phyloP scores from a whole-genome alignment of 768 basidiomycete genomes.

The Rossbeevera mucosa region DNA sequence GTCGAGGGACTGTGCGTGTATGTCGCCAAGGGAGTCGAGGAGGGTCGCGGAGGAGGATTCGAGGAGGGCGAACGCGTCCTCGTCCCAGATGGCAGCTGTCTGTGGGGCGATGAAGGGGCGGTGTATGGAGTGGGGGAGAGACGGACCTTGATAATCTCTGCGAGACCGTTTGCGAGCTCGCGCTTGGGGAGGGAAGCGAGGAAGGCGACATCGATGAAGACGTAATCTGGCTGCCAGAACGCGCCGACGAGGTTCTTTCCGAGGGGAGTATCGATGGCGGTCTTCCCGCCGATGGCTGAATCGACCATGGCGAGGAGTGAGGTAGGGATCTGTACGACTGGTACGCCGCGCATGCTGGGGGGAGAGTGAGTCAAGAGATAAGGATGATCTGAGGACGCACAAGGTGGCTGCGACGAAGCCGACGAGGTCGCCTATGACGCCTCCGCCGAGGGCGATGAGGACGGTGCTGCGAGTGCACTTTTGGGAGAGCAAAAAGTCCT shows the following conservation, averaged over 20 bases:
- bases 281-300: conserved; percentile 96
- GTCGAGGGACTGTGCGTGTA: conserved; percentile 45
- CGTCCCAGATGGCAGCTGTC: conserved; percentile 99
- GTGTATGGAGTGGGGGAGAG: not conserved
- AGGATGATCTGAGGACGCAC: conserved; percentile 41
- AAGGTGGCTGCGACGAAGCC: conserved; percentile 97
- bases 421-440: conserved; percentile 94
- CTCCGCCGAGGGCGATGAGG: conserved; percentile 89
- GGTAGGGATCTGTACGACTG: conserved; percentile 94
- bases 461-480: conserved; percentile 92
- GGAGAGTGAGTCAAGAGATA: not conserved
- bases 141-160: conserved; percentile 91
- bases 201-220: conserved; percentile 97
- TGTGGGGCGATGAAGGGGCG: conserved; percentile 28
- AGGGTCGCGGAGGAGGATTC: conserved; percentile 85
- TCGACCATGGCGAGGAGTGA: conserved; percentile 98
- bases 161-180: conserved; percentile 99
- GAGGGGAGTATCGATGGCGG: conserved; percentile 97
- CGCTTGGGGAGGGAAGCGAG: conserved; percentile 87
- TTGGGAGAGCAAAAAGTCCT: conserved; percentile 86
- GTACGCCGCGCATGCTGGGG: conserved; percentile 91
- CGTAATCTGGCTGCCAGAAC: conserved; percentile 96
- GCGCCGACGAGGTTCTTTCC: conserved; percentile 98
- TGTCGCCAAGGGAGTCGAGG: conserved; percentile 73
- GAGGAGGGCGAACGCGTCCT: conserved; percentile 79